phyloP scores from a whole-genome alignment of 352 stramenopile species.

The Bremia lactucae region DNA sequence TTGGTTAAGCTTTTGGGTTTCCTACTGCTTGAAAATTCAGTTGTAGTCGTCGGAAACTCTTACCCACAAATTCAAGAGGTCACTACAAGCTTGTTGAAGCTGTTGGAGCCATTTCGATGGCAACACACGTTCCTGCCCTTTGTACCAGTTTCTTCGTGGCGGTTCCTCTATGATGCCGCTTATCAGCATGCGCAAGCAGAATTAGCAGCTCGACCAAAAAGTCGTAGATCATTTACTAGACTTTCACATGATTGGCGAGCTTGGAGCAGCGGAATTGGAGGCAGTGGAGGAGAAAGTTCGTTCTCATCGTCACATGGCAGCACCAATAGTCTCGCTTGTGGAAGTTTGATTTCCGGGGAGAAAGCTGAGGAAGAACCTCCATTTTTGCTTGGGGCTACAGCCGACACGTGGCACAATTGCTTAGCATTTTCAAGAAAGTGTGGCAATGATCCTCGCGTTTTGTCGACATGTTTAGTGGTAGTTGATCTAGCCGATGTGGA shows the following conservation, averaged over 20 bases:
- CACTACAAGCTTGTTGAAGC: constrained; percentile 48
- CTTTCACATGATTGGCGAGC: constrained; percentile 50
- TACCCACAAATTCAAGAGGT: constrained; percentile 72
- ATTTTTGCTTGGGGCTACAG: constrained; percentile 55
- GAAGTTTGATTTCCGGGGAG: constrained; percentile 4
- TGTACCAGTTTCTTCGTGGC: constrained; percentile 59
- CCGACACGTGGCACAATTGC: constrained; percentile 60
- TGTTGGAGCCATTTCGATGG: constrained; percentile 75
- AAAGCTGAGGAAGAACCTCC: constrained; percentile 34
- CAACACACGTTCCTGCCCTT: constrained; percentile 73
- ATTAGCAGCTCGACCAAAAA: constrained; percentile 38
- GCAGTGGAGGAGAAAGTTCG: constrained; percentile 7
- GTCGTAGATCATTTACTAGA: constrained; percentile 42
- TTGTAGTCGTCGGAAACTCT: constrained; percentile 65
- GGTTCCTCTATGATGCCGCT: constrained; percentile 52
- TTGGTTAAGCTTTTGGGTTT: constrained; percentile 60
- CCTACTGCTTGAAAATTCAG: constrained; percentile 58
- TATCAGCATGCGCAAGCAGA: constrained; percentile 47
- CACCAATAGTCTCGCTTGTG: constrained; percentile 13
- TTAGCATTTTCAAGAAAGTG: constrained; percentile 34
- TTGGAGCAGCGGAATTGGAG: constrained; percentile 31
- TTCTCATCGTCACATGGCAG: constrained; percentile 21
- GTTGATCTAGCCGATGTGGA: constrained; percentile 53
- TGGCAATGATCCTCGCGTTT: constrained; percentile 38
- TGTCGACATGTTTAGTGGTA: constrained; percentile 52